phyloP scores from a whole-genome alignment of 805 yeast genomes.

The Pichia occidentalis region DNA sequence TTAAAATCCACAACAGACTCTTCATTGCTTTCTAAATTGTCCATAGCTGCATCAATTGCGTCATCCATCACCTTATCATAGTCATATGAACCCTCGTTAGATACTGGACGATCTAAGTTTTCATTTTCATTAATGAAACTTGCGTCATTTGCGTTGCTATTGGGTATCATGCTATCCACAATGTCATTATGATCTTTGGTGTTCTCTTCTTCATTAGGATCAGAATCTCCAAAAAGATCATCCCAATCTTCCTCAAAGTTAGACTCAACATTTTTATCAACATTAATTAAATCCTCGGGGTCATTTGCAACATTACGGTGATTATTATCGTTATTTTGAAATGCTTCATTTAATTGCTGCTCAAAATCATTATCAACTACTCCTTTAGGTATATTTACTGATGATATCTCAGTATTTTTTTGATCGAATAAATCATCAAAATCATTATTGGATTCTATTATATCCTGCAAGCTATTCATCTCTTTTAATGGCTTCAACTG shows the following conservation, averaged over 20 bases:
- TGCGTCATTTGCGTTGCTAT: too few relatives aligned
- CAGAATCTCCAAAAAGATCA: slow-evolving; percentile 24
- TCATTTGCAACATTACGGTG: slow-evolving; percentile 1
- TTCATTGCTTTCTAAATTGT: slow-evolving; percentile 16
- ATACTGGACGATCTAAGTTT: too few relatives aligned
- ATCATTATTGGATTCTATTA: slow-evolving; percentile 3
- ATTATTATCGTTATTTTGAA: not conserved
- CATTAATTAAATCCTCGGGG: not conserved
- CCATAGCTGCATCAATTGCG: slow-evolving; percentile 7
- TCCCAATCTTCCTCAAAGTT: slow-evolving; percentile 24
- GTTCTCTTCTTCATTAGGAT: slow-evolving; percentile 23
- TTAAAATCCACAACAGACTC: slow-evolving; percentile 15
- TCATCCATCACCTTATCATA: slow-evolving; percentile 14
- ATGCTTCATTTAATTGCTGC: not conserved
- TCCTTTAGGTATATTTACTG: not conserved
- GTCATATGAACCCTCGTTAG: too few relatives aligned
- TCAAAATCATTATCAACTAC: slow-evolving; percentile 2
- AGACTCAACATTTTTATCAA: slow-evolving; percentile 4
- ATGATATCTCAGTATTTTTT: not conserved
- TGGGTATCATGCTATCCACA: too few relatives aligned
- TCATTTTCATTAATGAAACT: too few relatives aligned
- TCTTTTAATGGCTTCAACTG: slow-evolving; percentile 3
- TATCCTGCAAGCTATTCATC: slow-evolving; percentile 1
- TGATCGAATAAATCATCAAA: slow-evolving; percentile 6
- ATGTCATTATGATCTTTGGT: slow-evolving; percentile 4